These are phyloP conservation scores for Penicillium waksmanii DNA, from an alignment of 495 filamentous ascomycete genomes.

Conservation along the genomic window DNA sequence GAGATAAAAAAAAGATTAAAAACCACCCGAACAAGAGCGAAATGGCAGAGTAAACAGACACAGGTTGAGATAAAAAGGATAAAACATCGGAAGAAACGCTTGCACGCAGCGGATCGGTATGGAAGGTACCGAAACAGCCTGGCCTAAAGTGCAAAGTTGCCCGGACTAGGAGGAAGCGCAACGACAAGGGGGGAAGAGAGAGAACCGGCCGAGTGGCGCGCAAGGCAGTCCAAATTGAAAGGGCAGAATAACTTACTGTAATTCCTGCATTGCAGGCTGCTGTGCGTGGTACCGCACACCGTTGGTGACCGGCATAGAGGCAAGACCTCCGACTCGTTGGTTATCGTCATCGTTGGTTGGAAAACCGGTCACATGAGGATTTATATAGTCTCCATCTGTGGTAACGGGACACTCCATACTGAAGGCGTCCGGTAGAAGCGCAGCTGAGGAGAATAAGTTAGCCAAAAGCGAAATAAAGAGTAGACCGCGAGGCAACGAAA, in stretches of 20 bases:
- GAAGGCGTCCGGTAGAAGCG: slow-evolving; percentile 44
- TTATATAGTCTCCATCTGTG: slow-evolving; percentile 48
- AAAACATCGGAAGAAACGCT: slow-evolving; percentile 36
- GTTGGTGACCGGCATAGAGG: slow-evolving; percentile 51
- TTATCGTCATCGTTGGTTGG: slow-evolving; percentile 47
- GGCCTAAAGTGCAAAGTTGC: slow-evolving; percentile 34
- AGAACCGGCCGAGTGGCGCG: slow-evolving; percentile 37
- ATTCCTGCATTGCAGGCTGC: slow-evolving; percentile 48
- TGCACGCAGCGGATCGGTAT: slow-evolving; percentile 35
- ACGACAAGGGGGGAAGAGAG: slow-evolving; percentile 43
- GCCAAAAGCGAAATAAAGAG: slow-evolving; percentile 18
- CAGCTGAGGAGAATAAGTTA: slow-evolving; percentile 28
- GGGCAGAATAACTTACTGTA: slow-evolving; percentile 49
- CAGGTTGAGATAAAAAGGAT: slow-evolving; percentile 22
- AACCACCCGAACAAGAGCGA: slow-evolving; percentile 15
- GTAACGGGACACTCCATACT: slow-evolving; percentile 43
- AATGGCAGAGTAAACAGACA: slow-evolving; percentile 19
- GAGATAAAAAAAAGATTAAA: background rate
- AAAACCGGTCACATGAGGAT: slow-evolving; percentile 41
- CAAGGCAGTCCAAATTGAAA: slow-evolving; percentile 45
- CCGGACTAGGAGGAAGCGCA: slow-evolving; percentile 42
- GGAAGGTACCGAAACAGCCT: slow-evolving; percentile 37
- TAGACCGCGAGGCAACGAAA: slow-evolving; percentile 12
- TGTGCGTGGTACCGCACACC: slow-evolving; percentile 51
- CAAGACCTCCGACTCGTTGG: slow-evolving; percentile 48